Base-by-base conservation (phyloP, 1,284 basidiomycete species). In the Taiwanofungus camphoratus region DNA sequence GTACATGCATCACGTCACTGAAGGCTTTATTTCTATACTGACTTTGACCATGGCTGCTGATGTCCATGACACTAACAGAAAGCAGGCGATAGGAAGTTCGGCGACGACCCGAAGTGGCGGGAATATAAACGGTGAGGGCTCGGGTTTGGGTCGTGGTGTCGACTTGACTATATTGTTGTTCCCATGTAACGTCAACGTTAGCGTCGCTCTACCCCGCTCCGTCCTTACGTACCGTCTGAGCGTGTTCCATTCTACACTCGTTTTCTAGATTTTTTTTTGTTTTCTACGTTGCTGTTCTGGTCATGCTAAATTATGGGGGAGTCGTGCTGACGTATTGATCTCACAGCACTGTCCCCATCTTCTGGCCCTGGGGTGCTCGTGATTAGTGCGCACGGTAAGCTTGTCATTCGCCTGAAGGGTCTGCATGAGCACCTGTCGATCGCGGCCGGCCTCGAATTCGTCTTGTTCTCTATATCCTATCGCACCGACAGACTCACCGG, bases 21-120 rank as follows among this genome's bases (percentile, higher is more conserved):
- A 5, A 12, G n/a, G n/a, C n/a, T n/a, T n/a, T n/a, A n/a, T n/a
- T n/a, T n/a, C n/a, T n/a, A n/a, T n/a, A n/a, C n/a, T n/a, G n/a
- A n/a, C n/a, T n/a, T n/a, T n/a, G n/a, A n/a, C n/a, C n/a, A n/a
- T n/a, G n/a, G n/a, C n/a, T n/a, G n/a, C 26, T 27, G 8, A 27
- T 13, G 13, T 27, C 7, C 26, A 39, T 42, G 32, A 40, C 34
- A 37, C 33, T 37, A 41, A 20, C 46, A 67, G 65, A 64, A 65
- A 46, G 62, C 70, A 4, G 79, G 73, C 1, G 73, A 89, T 58
- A 79, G 82, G 64, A 84, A 79, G 58, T 85, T 74, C 56, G 77
- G 76, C 11, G 62, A 71, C 15, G 77, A 87, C 55, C 70, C 72
- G 0, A 73, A 74, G 42, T 90, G 82, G 78, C 66, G 74, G 49